Percentiles rank a stretch among this genome's conserved stretches.
These are phyloP conservation scores for Leptographium procerum DNA, from an alignment of 2,329 filamentous ascomycete species.

Conservation along the genomic window DNA sequence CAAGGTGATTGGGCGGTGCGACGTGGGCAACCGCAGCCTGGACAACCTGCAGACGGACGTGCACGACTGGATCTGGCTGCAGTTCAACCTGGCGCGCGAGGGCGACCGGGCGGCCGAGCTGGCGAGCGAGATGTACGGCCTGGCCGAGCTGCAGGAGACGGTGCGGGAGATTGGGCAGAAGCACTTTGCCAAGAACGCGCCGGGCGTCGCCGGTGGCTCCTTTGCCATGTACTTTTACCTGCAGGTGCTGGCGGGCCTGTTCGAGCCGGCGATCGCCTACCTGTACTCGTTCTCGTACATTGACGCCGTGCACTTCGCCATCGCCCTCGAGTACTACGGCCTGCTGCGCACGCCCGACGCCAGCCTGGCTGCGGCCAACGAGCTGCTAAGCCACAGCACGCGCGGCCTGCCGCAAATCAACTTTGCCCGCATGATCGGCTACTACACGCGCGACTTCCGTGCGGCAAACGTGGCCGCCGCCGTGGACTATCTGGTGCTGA, in stretches of 20 bases:
- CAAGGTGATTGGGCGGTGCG: conserved; percentile 83
- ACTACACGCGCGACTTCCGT: conserved; percentile 93
- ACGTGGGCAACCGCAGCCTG: conserved; percentile 51
- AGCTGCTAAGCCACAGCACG: conserved; percentile 55
- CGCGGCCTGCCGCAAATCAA: conserved; percentile 72
- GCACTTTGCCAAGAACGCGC: conserved; percentile 72
- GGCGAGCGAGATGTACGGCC: conserved; percentile 53
- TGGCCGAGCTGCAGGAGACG: conserved; percentile 61
- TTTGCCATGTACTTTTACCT: conserved; percentile 92
- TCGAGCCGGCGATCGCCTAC: conserved; percentile 85
- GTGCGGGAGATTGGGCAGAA: conserved; percentile 82
- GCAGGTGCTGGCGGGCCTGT: conserved; percentile 82
- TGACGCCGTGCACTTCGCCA: conserved; percentile 88
- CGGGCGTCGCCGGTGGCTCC: conserved; percentile 62
- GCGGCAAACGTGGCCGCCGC: conserved; percentile 80
- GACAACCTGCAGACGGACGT: conserved; percentile 53
- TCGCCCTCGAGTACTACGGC: conserved; percentile 81
- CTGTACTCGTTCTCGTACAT: conserved; percentile 86
- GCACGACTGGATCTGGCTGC: conserved; percentile 62
- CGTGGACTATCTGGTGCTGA: conserved; percentile 83
- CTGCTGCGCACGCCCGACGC: conserved; percentile 80
- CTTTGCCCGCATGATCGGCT: conserved; percentile 85
- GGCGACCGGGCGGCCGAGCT: conserved; percentile 52
- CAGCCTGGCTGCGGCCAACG: conserved; percentile 47
- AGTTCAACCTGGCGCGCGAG: conserved; percentile 58